phyloP scores from a whole-genome alignment of 139 green algal genomes.

The Coelastrella sp. region DNA sequence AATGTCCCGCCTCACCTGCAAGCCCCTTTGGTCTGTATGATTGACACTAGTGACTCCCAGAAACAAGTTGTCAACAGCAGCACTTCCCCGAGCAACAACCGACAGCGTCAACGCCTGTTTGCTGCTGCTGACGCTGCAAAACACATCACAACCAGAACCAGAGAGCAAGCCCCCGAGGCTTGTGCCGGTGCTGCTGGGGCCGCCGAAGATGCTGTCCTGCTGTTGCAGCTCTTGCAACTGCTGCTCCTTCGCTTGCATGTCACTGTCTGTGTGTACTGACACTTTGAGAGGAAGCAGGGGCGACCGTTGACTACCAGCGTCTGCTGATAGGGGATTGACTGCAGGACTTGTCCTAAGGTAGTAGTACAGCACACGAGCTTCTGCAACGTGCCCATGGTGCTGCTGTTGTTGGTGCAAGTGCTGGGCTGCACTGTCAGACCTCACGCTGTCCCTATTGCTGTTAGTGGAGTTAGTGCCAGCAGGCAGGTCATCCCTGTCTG shows the following conservation, averaged over 20 bases:
- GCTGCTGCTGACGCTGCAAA: conserved; percentile 12
- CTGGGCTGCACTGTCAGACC: not conserved
- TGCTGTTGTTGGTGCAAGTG: not conserved
- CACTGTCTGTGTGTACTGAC: not conserved
- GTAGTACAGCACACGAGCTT: not conserved
- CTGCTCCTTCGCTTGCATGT: conserved; percentile 3
- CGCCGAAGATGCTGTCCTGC: not conserved
- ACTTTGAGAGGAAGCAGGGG: not conserved
- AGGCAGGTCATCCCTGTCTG: not conserved
- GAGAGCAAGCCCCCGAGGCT: not conserved
- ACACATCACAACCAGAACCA: not conserved
- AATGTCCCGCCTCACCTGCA: not conserved
- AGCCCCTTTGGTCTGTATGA: conserved; percentile 16
- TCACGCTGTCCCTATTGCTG: not conserved
- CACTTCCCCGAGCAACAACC: conserved; percentile 2
- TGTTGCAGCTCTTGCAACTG: not conserved
- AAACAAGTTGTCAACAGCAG: conserved; percentile 35
- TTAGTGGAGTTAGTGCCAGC: not conserved
- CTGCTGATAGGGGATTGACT: not conserved
- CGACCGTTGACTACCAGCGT: not conserved
- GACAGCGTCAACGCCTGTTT: not conserved
- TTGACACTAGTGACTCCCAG: conserved; percentile 16
- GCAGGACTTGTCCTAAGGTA: not conserved
- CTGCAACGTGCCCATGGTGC: conserved; percentile 10
- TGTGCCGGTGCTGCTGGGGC: not conserved